phyloP scores from a whole-genome alignment of 2,329 filamentous ascomycete species.

The Moelleriella libera region DNA sequence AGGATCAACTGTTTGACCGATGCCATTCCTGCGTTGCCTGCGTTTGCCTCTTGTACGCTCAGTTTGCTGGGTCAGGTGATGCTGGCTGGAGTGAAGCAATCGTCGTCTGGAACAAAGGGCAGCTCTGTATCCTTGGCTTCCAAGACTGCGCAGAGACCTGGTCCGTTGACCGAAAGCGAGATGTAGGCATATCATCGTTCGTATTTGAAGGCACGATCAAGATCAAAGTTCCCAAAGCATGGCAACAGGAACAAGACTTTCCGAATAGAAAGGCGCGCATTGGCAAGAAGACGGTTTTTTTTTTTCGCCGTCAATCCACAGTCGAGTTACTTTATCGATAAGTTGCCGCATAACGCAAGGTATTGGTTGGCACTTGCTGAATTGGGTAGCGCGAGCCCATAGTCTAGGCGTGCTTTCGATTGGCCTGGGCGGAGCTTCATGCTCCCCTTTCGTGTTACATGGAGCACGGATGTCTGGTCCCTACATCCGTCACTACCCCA shows the following conservation, averaged over 20 bases:
- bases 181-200: conserved; percentile 15
- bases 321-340: not conserved
- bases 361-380: no score
- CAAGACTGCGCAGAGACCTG: not conserved
- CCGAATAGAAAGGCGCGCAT: no score
- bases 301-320: no score
- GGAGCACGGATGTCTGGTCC: not conserved
- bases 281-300: no score
- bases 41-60: not conserved
- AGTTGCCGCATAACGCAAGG: not conserved
- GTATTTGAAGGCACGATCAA: no score
- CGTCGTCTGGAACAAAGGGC: not conserved
- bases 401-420: not conserved
- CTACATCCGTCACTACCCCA: not conserved
- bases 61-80: not conserved
- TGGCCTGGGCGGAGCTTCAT: not conserved
- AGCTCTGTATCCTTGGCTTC: not conserved
- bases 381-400: no score
- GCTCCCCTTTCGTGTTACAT: not conserved
- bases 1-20: no score
- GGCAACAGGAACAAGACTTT: no score
- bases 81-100: conserved; percentile 1
- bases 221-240: no score
- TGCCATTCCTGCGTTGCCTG: no score
- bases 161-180: conserved; percentile 7